These are phyloP conservation scores for Bremia lactucae DNA, from an alignment of 352 stramenopile genomes.

Conservation along the genomic window DNA sequence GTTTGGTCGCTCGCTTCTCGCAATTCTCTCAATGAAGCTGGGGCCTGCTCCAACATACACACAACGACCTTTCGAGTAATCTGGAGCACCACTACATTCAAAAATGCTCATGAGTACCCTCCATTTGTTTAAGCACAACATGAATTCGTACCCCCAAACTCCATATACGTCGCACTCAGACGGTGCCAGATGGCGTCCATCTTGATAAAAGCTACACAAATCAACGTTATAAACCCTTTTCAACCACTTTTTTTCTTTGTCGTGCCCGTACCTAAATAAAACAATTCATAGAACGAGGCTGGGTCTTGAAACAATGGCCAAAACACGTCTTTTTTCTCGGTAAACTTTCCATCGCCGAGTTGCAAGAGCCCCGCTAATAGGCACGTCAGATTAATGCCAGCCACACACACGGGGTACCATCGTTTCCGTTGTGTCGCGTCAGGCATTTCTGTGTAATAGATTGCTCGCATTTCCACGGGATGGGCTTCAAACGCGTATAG, in stretches of 20 bases:
- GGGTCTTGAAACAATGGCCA: conserved; percentile 80
- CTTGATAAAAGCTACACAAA: conserved; percentile 50
- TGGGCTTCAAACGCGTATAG: conserved; percentile 73
- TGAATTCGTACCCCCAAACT: conserved; percentile 54
- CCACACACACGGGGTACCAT: conserved; percentile 77
- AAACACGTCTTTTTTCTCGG: conserved; percentile 26
- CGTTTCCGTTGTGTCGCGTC: conserved; percentile 6
- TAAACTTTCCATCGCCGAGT: conserved; percentile 54
- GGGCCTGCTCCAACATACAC: conserved; percentile 49
- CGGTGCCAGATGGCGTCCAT: conserved; percentile 77
- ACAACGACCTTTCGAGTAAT: conserved; percentile 44
- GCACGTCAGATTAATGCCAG: conserved; percentile 79
- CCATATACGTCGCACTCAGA: conserved; percentile 79
- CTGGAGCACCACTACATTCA: conserved; percentile 58
- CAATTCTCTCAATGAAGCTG: conserved; percentile 43
- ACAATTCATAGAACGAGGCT: conserved; percentile 75
- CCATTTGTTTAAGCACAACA: background rate
- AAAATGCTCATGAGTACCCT: conserved; percentile 1
- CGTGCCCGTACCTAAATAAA: conserved; percentile 29
- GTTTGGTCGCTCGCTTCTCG: conserved; percentile 40
- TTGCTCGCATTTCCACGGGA: conserved; percentile 50
- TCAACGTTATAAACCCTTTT: background rate
- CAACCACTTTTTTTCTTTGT: background rate
- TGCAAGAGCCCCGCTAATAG: conserved; percentile 57
- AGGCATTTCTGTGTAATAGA: conserved; percentile 42